Percentiles rank a stretch among this genome's conserved stretches.
phyloP scores from a whole-genome alignment of 1,284 basidiomycete genomes.

The Mycena citricolor region DNA sequence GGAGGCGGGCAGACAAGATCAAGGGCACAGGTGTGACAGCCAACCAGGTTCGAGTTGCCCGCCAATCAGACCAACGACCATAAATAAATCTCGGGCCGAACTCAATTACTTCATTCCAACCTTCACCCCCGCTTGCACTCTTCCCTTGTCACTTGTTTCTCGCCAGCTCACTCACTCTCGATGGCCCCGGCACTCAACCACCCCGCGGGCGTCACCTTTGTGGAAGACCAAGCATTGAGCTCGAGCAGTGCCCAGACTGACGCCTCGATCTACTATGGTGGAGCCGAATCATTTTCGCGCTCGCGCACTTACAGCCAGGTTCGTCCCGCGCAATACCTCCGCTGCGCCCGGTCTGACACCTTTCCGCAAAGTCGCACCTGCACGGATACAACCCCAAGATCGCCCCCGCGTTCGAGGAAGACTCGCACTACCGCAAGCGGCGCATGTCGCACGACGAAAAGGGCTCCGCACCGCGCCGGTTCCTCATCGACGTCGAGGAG shows the following conservation, averaged over 20 bases:
- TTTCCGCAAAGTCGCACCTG: constrained; percentile 49
- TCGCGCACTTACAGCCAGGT: constrained; percentile 85
- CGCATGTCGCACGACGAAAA: constrained; percentile 87
- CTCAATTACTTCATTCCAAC: too few species aligned
- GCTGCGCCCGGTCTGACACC: constrained; percentile 16
- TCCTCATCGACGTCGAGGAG: constrained; percentile 98
- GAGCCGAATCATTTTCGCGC: constrained; percentile 71
- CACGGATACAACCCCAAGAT: constrained; percentile 69
- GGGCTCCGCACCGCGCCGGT: constrained; percentile 73
- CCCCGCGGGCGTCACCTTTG: constrained; percentile 62
- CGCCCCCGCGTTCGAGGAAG: constrained; percentile 69
- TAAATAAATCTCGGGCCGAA: too few species aligned
- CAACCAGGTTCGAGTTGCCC: too few species aligned
- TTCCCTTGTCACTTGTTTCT: constrained; percentile 9
- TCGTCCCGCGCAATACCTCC: constrained; percentile 28
- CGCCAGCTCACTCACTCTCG: constrained; percentile 10
- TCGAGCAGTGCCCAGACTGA: constrained; percentile 66
- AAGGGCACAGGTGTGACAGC: too few species aligned
- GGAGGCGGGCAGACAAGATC: too few species aligned
- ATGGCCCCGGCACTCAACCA: constrained; percentile 58
- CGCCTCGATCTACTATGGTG: constrained; percentile 81
- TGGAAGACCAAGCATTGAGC: constrained; percentile 52
- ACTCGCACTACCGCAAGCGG: constrained; percentile 67
- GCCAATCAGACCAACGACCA: too few species aligned
- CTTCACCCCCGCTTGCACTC: too few species aligned